Evolutionary conservation across 1,284 basidiomycete genomes (phyloP).

Genomic region (Golubevia sp.): DNA sequence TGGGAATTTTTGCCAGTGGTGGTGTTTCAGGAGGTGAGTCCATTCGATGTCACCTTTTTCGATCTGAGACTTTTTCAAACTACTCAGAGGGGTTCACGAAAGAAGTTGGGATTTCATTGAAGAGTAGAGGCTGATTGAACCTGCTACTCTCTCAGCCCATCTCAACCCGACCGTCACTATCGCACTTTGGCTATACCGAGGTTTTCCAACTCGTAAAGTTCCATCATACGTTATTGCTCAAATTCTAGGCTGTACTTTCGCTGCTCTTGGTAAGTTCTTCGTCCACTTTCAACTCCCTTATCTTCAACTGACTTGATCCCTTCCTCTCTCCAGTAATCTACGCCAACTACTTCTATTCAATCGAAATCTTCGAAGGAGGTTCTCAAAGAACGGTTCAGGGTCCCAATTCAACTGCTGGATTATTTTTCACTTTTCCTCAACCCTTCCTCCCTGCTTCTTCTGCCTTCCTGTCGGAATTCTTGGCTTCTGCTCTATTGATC

Average conservation of each 20-base stretch:
- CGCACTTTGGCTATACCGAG: conserved; percentile 30
- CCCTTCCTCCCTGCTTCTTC: conserved; percentile 20
- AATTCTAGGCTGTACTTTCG: conserved; percentile 26
- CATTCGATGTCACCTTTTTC: no score
- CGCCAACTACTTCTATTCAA: no score
- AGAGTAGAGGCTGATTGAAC: not conserved
- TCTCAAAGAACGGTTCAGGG: conserved; percentile 4
- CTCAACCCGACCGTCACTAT: conserved; percentile 15
- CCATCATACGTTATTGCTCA: conserved; percentile 35
- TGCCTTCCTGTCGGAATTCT: conserved; percentile 30
- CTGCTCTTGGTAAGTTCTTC: conserved; percentile 8
- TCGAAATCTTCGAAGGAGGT: no score
- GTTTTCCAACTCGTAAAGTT: conserved; percentile 32
- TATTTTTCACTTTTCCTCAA: conserved; percentile 50
- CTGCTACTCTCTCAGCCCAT: not conserved
- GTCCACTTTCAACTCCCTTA: not conserved
- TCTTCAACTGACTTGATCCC: not conserved
- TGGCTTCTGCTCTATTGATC: conserved; percentile 37
- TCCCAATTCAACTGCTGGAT: conserved; percentile 25
- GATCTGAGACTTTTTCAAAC: no score
- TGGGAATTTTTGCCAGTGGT: not conserved
- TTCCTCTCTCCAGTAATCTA: not conserved
- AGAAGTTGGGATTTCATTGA: no score
- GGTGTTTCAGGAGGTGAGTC: not conserved
- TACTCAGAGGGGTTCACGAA: no score